A percentile compares a stretch with the other conserved stretches of the same genome.
Conservation (phyloP, 2,329 filamentous ascomycete genomes). For the Atkinsonella texensis region DNA sequence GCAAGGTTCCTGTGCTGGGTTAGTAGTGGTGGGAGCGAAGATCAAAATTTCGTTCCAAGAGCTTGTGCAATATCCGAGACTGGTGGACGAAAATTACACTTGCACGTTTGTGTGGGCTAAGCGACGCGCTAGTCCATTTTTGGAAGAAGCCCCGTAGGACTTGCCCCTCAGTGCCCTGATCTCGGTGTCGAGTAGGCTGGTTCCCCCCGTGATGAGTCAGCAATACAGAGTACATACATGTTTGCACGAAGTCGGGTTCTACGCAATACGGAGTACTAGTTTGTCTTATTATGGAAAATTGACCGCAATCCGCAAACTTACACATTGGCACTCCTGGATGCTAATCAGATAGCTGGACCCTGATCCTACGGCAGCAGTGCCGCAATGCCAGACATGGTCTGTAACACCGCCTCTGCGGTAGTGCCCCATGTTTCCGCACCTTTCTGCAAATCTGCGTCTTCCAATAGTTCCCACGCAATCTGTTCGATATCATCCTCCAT, state of each 20-base stretch:
- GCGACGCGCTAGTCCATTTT: slow-evolving; percentile 19
- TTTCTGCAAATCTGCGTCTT: slow-evolving; percentile 12
- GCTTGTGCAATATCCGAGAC: slow-evolving; percentile 14
- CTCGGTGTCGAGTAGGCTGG: slow-evolving; percentile 5
- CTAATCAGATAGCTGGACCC: no score
- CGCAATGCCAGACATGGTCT: slow-evolving; percentile 13
- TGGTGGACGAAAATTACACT: slow-evolving; percentile 22
- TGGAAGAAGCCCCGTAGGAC: slow-evolving; percentile 15
- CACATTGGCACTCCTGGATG: no score
- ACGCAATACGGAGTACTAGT: no score
- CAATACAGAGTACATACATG: background rate
- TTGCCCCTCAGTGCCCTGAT: slow-evolving; percentile 20
- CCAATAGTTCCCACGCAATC: slow-evolving; percentile 22
- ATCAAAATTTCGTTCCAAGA: slow-evolving; percentile 18
- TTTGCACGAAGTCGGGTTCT: no score
- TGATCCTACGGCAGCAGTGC: slow-evolving; percentile 10
- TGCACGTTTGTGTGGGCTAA: slow-evolving; percentile 27
- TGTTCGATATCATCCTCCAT: slow-evolving; percentile 17
- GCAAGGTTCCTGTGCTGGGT: slow-evolving; percentile 24
- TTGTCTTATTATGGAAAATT: no score
- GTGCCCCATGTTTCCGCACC: slow-evolving; percentile 21
- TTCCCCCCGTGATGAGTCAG: slow-evolving; percentile 14
- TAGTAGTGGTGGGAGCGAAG: slow-evolving; percentile 22
- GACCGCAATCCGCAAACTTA: no score
- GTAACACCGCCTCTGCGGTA: slow-evolving; percentile 16